Evolutionary conservation across 192 early-diverging fungal species (phyloP), one percentile per base, ranked within the genome.

Genomic region (Physocladia obscura): DNA sequence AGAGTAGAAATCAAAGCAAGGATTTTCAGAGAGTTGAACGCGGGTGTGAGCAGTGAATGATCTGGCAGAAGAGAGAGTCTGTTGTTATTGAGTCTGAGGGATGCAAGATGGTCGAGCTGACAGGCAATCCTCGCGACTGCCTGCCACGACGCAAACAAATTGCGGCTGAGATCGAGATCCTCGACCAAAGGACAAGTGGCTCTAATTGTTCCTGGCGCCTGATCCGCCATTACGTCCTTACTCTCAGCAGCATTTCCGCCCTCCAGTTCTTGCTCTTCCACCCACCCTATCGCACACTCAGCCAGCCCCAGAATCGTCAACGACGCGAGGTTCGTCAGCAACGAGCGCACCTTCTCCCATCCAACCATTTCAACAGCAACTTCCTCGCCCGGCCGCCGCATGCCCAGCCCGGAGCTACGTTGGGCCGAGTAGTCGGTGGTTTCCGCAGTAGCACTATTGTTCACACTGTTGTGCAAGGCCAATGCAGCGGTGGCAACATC

Each of bases 111-210:
- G 21, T 57, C 49, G 4, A 83, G 40, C 38, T 81, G 74, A 1
- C 21, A 3, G 50, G 64, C 70, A 44, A 83, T 82, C 22, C 56
- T 56, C 26, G 75, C 76, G 3, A 79, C 77, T 15, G 74, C 74
- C 8, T 35, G 36, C 76, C 76, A 83, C 1, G 36, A 24, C 2
- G 22, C 24, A 22, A 83, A 58, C 62, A 83, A 52, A 47, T 75
- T 79, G 13, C 78, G 22, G 21, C 80, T 82, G 44, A 83, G 38
- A 70, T 83, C 79, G 47, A 83, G 54, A 62, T 83, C 82, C 26
- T 59, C 59, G 15, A 83, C 76, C 13, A 56, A 29, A 13, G 77
- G 75, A 57, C 64, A 83, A 8, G 48, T n/a, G 32, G 8, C 57
- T 31, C 4, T 29, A 15, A 49, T 67, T 47, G 34, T 61, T 44